Evolutionary conservation across 805 yeast species (phyloP).

Genomic region (Pichia nanzhaoensis): DNA sequence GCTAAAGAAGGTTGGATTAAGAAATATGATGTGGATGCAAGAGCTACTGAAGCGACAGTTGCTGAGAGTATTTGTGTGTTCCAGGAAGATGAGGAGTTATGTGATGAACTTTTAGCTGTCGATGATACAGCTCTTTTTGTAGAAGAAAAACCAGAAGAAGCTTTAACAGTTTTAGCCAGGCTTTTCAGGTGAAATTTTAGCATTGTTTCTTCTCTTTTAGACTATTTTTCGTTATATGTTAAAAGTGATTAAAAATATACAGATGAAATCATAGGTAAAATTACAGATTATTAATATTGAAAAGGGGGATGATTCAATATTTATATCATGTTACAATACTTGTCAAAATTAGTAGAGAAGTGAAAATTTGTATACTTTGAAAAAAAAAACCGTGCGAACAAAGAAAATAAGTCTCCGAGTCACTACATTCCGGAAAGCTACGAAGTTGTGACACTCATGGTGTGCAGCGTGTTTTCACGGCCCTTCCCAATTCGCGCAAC

Average conservation of each 20-base stretch:
- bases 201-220: slow-evolving; percentile 2
- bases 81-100: not conserved
- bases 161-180: slow-evolving; percentile 1
- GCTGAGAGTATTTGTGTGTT: not conserved
- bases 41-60: slow-evolving; percentile 6
- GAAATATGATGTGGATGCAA: slow-evolving; percentile 5
- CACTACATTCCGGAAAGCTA: too few relatives aligned
- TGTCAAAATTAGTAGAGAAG: too few relatives aligned
- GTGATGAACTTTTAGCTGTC: not conserved
- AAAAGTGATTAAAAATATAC: not conserved
- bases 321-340: too few relatives aligned
- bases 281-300: not conserved
- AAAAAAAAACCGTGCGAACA: too few relatives aligned
- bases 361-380: too few relatives aligned
- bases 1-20: slow-evolving; percentile 3
- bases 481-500: too few relatives aligned
- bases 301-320: slow-evolving; percentile 2
- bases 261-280: not conserved
- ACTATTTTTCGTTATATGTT: too few relatives aligned
- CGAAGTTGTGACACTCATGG: too few relatives aligned
- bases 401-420: too few relatives aligned
- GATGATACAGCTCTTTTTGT: not conserved
- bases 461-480: too few relatives aligned
- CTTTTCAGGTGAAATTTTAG: slow-evolving; percentile 9
- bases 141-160: slow-evolving; percentile 2